These are phyloP conservation scores for Acer saccharum DNA, from an alignment of 345 rosid species.

Conservation along the genomic window DNA sequence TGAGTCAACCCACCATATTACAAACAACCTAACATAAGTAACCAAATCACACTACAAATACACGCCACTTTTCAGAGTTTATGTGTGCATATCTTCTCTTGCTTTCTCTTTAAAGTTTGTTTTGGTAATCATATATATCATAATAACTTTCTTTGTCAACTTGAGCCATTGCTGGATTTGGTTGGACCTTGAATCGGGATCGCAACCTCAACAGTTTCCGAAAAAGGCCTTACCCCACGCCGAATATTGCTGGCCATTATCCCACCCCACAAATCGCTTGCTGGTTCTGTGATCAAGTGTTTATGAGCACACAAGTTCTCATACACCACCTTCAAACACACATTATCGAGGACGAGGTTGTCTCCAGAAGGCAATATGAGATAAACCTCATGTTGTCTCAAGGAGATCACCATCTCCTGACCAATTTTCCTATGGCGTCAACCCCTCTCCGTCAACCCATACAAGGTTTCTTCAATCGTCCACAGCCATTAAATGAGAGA, in stretches of 20 bases:
- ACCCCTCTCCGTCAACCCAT: neutral
- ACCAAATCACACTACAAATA: constrained; percentile 9
- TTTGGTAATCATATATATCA: too few relatives aligned
- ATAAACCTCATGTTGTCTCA: neutral
- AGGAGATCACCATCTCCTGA: neutral
- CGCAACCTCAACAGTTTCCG: neutral
- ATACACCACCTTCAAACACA: constrained; percentile 32
- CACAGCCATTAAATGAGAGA: too few relatives aligned
- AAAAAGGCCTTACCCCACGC: neutral
- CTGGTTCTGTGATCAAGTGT: constrained; percentile 32
- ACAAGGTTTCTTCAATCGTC: too few relatives aligned
- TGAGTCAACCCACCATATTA: neutral
- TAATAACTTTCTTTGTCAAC: too few relatives aligned
- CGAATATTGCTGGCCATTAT: too few relatives aligned
- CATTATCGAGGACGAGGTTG: neutral
- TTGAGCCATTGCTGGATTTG: constrained; percentile 24
- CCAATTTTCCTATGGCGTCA: neutral
- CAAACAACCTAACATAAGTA: neutral
- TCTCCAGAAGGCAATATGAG: neutral
- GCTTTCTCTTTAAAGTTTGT: too few relatives aligned
- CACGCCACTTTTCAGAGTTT: too few relatives aligned
- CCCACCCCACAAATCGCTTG: constrained; percentile 28
- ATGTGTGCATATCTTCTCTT: neutral
- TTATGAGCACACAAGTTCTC: constrained; percentile 25
- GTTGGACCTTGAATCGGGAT: constrained; percentile 17